Evolutionary conservation across 2,329 filamentous ascomycete species (phyloP), one percentile per base, ranked within the genome.

Genomic region (Aspergillus fijiensis): DNA sequence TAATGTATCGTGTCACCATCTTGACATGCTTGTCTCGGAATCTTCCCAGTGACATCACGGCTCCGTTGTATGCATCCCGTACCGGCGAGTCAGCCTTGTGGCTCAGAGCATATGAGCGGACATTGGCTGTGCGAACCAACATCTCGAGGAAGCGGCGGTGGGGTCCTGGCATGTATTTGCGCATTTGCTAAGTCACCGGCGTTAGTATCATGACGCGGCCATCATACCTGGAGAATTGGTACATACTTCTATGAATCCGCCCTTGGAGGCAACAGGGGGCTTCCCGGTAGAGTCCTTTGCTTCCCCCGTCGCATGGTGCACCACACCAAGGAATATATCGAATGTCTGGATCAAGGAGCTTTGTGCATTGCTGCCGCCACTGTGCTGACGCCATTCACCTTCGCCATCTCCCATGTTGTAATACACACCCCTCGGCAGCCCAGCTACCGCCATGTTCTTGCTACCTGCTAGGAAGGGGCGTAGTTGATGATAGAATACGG

Each of bases 361-460:
- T 64, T 84, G 82, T 0, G 80, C 82, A 64, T 85, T 85, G 62
- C 82, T 84, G 0, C 82, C 82, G 2, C 82, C 82, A 33, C 81
- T 79, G 59, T 82, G 81, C 53, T 81, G 79, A 21, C 75, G 74
- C 81, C 81, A 84, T 12, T 78, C 70, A 1, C 81, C 81, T 42
- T 76, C 74, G 0, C 79, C 80, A 7, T 80, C 66, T 3, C 81
- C 82, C 45, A 80, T 71, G 56, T 84, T 81, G 63, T 83, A 84
- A 63, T 82, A 84, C 2, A 84, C 78, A 11, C 82, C 82, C 5
- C 77, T 74, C 0, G 82, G 81, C 31, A 84, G 66, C 3, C 82
- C 82, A 0, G 81, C 81, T 2, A 75, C 72, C 7, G 76, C 77
- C 82, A 84, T 84, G 57, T 82, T 82, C 71, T 82, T 84, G 61